phyloP scores from a whole-genome alignment of 345 rosid species.

The Camelina laxa region DNA sequence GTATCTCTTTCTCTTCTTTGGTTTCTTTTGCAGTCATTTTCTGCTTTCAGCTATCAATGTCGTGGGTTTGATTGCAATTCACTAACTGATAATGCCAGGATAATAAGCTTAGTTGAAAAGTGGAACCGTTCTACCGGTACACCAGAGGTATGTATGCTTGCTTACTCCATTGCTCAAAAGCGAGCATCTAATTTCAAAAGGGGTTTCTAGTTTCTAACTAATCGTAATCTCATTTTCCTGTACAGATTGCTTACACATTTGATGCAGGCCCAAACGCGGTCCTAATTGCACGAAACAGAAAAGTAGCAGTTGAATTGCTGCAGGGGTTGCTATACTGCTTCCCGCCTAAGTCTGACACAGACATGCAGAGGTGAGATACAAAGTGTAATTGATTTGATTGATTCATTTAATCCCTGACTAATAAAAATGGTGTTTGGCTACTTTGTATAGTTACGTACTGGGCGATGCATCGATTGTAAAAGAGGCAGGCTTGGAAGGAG shows the following conservation, averaged over 20 bases:
- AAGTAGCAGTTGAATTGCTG: constrained; percentile 71
- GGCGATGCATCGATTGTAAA: constrained; percentile 84
- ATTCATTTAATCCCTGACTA: neutral
- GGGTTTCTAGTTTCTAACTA: neutral
- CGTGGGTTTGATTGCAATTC: constrained; percentile 4
- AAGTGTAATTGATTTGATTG: neutral
- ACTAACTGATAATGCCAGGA: constrained; percentile 54
- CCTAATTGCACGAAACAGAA: constrained; percentile 66
- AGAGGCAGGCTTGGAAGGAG: constrained; percentile 73
- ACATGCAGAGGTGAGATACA: constrained; percentile 65
- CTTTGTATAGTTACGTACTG: constrained; percentile 60
- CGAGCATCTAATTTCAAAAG: neutral
- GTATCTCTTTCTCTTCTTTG: constrained; percentile 44
- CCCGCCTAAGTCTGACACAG: constrained; percentile 76
- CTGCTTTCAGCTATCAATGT: constrained; percentile 13
- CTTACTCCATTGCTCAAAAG: constrained; percentile 11
- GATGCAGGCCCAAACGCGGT: constrained; percentile 99
- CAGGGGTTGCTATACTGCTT: constrained; percentile 81
- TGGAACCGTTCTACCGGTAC: constrained; percentile 78
- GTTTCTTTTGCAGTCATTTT: constrained; percentile 1
- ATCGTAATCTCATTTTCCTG: constrained; percentile 10
- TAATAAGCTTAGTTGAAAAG: constrained; percentile 79
- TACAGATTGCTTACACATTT: constrained; percentile 91
- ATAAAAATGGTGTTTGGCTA: neutral
- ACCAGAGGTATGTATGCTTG: constrained; percentile 66